Evolutionary conservation across 441 rosid species (phyloP).

Genomic region (Eutrema salsugineum): DNA sequence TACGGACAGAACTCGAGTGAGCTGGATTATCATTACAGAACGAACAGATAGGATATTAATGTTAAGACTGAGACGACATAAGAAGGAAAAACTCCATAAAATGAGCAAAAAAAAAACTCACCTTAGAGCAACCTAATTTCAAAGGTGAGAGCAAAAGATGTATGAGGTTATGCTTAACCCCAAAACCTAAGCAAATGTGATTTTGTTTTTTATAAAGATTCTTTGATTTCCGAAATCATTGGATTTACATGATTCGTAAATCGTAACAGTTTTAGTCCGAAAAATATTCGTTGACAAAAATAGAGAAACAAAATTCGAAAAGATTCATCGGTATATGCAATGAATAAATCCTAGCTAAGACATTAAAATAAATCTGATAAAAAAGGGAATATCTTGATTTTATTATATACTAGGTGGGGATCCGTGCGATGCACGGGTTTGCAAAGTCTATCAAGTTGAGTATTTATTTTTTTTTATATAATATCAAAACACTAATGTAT

Average conservation of each 20-base stretch:
- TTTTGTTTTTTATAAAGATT: background rate
- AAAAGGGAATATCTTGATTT: background rate
- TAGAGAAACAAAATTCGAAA: background rate
- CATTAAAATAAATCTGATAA: background rate
- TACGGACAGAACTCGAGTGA: slow-evolving; percentile 2
- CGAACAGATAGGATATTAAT: background rate
- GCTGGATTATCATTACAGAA: background rate
- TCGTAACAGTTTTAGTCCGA: background rate
- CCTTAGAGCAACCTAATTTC: background rate
- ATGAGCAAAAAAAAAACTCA: background rate
- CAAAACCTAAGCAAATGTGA: background rate
- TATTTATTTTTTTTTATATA: too few species aligned
- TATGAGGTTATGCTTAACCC: background rate
- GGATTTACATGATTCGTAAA: slow-evolving; percentile 2
- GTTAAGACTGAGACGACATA: background rate
- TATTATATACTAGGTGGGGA: too few species aligned
- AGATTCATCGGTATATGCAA: background rate
- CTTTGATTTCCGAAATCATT: background rate
- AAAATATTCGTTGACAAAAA: background rate
- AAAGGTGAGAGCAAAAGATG: background rate
- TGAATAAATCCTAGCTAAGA: too few species aligned
- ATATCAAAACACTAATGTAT: too few species aligned
- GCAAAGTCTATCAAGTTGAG: too few species aligned
- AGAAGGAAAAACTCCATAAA: background rate
- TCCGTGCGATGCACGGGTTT: too few species aligned